phyloP scores from a whole-genome alignment of 106 monocot genomes.

The Apostasia ramifera region DNA sequence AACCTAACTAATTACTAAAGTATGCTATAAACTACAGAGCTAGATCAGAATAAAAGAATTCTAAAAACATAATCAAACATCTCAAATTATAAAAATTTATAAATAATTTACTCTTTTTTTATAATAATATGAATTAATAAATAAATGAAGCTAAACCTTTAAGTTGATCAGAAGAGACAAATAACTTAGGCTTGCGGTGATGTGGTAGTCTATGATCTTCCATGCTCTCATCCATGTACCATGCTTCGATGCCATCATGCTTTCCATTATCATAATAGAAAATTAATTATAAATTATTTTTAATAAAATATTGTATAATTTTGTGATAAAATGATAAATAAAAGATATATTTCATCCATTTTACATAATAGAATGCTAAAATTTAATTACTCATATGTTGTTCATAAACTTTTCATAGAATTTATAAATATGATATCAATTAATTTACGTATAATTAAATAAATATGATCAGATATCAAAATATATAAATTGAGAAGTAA shows the following conservation, averaged over 20 bases:
- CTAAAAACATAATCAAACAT: neutral
- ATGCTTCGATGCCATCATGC: conserved; percentile 73
- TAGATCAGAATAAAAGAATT: neutral
- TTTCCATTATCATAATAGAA: conserved; percentile 41
- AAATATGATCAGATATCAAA: no score
- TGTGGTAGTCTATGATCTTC: conserved; percentile 94
- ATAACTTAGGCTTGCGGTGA: conserved; percentile 75
- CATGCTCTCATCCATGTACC: conserved; percentile 89
- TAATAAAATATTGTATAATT: neutral
- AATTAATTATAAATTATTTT: neutral
- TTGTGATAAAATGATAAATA: no score
- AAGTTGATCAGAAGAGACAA: conserved; percentile 66
- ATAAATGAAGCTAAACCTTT: conserved; percentile 26
- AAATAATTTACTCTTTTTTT: no score
- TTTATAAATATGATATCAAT: no score
- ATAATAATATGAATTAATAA: no score
- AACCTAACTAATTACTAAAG: no score
- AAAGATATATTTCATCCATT: no score
- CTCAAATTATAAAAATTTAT: no score
- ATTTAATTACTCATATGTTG: neutral
- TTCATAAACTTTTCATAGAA: neutral
- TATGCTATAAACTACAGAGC: no score
- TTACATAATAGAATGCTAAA: neutral
- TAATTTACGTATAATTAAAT: no score
- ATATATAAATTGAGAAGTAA: no score